Evolutionary conservation across 805 yeast genomes (phyloP).

Genomic region (Kodamaea kaohsiungensis): DNA sequence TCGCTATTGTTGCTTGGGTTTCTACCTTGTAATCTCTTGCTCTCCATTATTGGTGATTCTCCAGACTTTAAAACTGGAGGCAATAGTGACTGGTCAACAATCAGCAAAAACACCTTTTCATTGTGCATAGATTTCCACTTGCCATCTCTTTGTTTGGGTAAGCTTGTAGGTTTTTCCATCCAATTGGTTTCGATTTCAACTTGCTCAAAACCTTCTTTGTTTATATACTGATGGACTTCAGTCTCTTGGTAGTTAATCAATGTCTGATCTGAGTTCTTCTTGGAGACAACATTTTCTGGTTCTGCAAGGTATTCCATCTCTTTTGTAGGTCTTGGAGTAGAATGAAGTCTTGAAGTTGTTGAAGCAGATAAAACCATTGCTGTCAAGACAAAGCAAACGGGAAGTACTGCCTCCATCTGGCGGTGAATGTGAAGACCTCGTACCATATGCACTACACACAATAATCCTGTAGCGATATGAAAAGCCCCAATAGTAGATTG

Average conservation of each 20-base stretch:
- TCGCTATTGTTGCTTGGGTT: conserved; percentile 6
- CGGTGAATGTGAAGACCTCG: neutral
- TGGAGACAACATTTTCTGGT: conserved; percentile 3
- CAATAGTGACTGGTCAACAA: conserved; percentile 30
- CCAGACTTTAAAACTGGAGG: conserved; percentile 37
- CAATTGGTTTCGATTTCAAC: neutral
- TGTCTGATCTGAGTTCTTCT: conserved; percentile 14
- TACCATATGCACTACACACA: conserved; percentile 5
- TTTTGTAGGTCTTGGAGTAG: neutral
- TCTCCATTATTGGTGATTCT: conserved; percentile 32
- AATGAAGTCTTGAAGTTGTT: neutral
- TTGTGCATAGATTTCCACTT: conserved; percentile 17
- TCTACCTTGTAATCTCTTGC: conserved; percentile 17
- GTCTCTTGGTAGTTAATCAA: conserved; percentile 11
- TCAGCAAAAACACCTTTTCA: conserved; percentile 29
- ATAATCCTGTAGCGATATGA: neutral
- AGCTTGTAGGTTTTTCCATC: neutral
- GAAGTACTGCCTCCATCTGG: neutral
- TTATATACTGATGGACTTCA: conserved; percentile 18
- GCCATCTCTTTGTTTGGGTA: neutral
- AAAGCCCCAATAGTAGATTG: neutral
- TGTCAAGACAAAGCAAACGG: neutral
- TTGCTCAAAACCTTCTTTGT: neutral
- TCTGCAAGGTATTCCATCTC: neutral
- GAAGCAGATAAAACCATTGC: neutral